Percentiles rank a stretch among this genome's conserved stretches.
Conservation (phyloP, 371 early-diverging fungal species). For the Mortierella sp. region DNA sequence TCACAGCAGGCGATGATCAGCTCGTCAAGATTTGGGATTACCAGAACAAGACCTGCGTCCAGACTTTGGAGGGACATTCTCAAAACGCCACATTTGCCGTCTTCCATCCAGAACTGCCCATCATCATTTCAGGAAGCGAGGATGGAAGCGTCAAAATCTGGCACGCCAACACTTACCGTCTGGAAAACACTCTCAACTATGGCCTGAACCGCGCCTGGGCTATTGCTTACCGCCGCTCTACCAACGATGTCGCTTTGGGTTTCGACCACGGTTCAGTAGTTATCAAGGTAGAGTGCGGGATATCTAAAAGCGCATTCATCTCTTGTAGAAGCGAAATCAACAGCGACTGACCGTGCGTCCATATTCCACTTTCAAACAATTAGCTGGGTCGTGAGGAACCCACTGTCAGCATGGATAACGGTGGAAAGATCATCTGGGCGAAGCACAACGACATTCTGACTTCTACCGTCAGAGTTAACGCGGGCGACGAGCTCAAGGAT, state of each 20-base stretch:
- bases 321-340: background rate
- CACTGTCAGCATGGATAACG: slow-evolving; percentile 95
- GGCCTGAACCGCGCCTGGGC: slow-evolving; percentile 98
- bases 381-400: slow-evolving; percentile 95
- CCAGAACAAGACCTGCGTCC: slow-evolving; percentile 98
- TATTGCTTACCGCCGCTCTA: slow-evolving; percentile 85
- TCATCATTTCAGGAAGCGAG: slow-evolving; percentile 97
- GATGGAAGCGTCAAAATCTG: slow-evolving; percentile 98
- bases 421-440: slow-evolving; percentile 98
- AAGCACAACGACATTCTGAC: slow-evolving; percentile 96
- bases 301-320: no score
- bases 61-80: slow-evolving; percentile 97
- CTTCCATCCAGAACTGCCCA: slow-evolving; percentile 98
- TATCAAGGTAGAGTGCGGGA: slow-evolving; percentile 72
- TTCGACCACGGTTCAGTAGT: slow-evolving; percentile 97
- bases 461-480: slow-evolving; percentile 88
- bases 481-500: slow-evolving; percentile 85
- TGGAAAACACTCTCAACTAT: slow-evolving; percentile 96
- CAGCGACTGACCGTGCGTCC: background rate
- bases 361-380: background rate
- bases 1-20: slow-evolving; percentile 94
- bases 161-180: slow-evolving; percentile 97
- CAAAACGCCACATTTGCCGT: slow-evolving; percentile 96
- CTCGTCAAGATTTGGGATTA: slow-evolving; percentile 99
- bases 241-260: slow-evolving; percentile 94